Evolutionary conservation across 768 basidiomycete species (phyloP).

Genomic region (Xerocomus spinulosus): DNA sequence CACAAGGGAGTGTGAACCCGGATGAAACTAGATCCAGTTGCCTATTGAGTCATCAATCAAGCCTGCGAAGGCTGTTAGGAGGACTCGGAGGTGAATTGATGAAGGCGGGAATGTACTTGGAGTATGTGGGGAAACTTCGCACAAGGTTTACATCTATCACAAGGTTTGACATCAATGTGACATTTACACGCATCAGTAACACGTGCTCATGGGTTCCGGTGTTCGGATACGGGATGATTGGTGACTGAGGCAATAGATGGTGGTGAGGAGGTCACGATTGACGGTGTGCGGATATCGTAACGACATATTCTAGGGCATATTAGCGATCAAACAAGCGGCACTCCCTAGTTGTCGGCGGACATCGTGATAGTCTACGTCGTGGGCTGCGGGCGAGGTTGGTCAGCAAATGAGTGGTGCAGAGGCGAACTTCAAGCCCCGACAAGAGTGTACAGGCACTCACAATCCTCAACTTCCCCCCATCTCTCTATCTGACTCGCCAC

Average conservation of each 20-base stretch:
- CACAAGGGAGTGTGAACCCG: slow-evolving; percentile 7
- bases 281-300: slow-evolving; percentile 5
- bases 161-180: slow-evolving; percentile 16
- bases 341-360: slow-evolving; percentile 82
- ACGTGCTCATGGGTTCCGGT: slow-evolving; percentile 10
- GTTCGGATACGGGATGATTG: slow-evolving; percentile 9
- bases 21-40: not conserved
- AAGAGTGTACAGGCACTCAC: slow-evolving; percentile 47
- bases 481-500: slow-evolving; percentile 92
- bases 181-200: slow-evolving; percentile 16
- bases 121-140: slow-evolving; percentile 2
- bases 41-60: not conserved
- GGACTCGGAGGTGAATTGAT: not conserved
- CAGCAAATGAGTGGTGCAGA: slow-evolving; percentile 2
- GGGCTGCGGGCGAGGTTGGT: slow-evolving; percentile 53
- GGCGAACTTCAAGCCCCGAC: slow-evolving; percentile 6
- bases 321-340: slow-evolving; percentile 57
- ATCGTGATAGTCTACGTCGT: slow-evolving; percentile 97
- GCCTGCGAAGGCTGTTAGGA: slow-evolving; percentile 11
- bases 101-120: slow-evolving; percentile 9
- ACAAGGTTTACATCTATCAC: slow-evolving; percentile 5
- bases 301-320: slow-evolving; percentile 21
- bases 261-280: not conserved
- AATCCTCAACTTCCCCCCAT: slow-evolving; percentile 99
- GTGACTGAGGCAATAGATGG: slow-evolving; percentile 6